Conservation (phyloP, 148 eudicot genomes). For the Mesembryanthemum crystallinum region DNA sequence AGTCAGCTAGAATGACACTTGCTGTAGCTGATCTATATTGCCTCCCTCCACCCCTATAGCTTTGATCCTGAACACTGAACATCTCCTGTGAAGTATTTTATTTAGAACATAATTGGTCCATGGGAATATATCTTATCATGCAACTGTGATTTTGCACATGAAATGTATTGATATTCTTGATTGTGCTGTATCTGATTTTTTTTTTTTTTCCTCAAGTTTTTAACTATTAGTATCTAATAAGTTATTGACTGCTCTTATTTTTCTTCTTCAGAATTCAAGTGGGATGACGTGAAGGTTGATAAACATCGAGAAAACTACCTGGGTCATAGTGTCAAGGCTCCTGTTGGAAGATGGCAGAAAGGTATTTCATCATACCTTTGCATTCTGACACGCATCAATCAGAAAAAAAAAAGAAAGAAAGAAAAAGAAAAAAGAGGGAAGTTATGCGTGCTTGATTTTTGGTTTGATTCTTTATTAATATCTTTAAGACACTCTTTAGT, state of each 20-base stretch:
- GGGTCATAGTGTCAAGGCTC: constrained; percentile 97
- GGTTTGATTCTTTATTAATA: not conserved
- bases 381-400: no score
- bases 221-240: not conserved
- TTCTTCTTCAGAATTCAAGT: constrained; percentile 66
- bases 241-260: constrained; percentile 7
- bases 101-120: not conserved
- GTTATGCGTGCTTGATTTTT: not conserved
- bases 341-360: constrained; percentile 99
- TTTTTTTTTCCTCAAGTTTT: not conserved
- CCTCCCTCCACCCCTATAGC: not conserved
- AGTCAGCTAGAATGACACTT: not conserved
- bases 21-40: not conserved
- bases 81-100: not conserved
- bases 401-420: not conserved
- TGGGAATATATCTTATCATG: not conserved
- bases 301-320: constrained; percentile 93
- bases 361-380: constrained; percentile 37
- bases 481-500: not conserved
- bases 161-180: not conserved
- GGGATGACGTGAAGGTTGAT: constrained; percentile 97
- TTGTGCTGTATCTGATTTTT: not conserved
- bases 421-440: not conserved
- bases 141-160: not conserved
- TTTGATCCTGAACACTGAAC: not conserved